Percentiles rank a stretch among this genome's conserved stretches.
Conservation (phyloP, 345 rosid species). For the Salix koriyanagi region DNA sequence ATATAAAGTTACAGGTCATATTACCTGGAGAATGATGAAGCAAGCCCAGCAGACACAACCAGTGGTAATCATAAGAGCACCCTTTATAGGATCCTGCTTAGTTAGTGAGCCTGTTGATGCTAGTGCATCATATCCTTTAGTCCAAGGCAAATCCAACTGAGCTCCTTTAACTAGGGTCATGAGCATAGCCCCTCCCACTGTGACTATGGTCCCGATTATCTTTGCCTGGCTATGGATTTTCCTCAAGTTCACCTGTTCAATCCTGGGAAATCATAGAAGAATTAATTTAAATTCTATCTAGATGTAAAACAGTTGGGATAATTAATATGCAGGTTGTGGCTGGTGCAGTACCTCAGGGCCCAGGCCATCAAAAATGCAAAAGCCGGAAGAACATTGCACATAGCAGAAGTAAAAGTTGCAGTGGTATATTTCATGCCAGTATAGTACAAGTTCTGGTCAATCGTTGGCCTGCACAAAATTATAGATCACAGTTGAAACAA, state of each 20-base stretch:
- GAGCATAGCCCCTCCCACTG: slow-evolving; percentile 88
- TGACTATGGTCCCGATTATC: slow-evolving; percentile 73
- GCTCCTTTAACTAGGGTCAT: slow-evolving; percentile 74
- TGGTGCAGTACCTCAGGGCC: slow-evolving; percentile 45
- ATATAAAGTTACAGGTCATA: neutral
- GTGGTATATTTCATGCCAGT: slow-evolving; percentile 84
- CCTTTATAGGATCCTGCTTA: slow-evolving; percentile 51
- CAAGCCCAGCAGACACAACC: slow-evolving; percentile 62
- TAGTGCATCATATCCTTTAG: slow-evolving; percentile 25
- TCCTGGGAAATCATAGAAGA: slow-evolving; percentile 27
- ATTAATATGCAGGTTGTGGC: neutral
- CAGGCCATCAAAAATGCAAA: slow-evolving; percentile 87
- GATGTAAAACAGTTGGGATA: neutral
- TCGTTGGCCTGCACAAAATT: slow-evolving; percentile 40
- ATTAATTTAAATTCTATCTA: neutral
- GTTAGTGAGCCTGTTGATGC: slow-evolving; percentile 10
- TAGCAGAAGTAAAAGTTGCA: slow-evolving; percentile 74
- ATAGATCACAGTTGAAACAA: neutral
- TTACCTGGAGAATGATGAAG: slow-evolving; percentile 65
- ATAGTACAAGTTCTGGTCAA: slow-evolving; percentile 65
- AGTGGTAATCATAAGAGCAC: slow-evolving; percentile 42
- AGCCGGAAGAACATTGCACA: slow-evolving; percentile 81
- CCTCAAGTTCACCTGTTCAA: slow-evolving; percentile 61
- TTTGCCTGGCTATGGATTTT: slow-evolving; percentile 72
- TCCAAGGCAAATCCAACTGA: slow-evolving; percentile 64